phyloP scores from a whole-genome alignment of 2,329 filamentous ascomycete species.

The Curvularia sp. region DNA sequence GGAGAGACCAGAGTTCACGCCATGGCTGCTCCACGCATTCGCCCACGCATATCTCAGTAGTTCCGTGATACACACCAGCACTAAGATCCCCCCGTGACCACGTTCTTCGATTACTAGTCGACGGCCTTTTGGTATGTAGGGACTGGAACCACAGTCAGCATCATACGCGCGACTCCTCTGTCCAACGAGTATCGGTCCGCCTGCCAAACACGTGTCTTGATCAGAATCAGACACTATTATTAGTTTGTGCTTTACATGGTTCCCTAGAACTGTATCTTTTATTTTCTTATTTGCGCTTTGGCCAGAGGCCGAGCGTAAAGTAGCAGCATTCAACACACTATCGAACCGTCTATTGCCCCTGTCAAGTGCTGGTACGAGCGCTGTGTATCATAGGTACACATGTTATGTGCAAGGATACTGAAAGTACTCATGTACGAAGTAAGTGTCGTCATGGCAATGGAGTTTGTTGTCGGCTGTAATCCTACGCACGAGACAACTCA shows the following conservation, averaged over 20 bases:
- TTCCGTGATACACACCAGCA: background rate
- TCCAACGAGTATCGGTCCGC: background rate
- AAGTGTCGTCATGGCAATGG: background rate
- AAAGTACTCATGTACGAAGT: background rate
- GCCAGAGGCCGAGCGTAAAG: conserved; percentile 1
- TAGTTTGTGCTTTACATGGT: background rate
- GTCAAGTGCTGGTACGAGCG: background rate
- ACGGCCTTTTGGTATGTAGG: background rate
- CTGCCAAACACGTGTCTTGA: background rate
- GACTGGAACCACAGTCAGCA: background rate
- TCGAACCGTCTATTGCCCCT: background rate
- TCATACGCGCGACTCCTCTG: background rate
- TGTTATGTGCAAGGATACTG: conserved; percentile 3
- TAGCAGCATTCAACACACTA: background rate
- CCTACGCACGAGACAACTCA: background rate
- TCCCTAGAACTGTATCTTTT: background rate
- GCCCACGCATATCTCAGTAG: background rate
- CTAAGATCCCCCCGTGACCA: background rate
- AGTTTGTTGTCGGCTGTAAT: background rate
- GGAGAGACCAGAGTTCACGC: conserved; percentile 6
- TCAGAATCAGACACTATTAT: background rate
- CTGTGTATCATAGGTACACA: background rate
- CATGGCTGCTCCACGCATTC: background rate
- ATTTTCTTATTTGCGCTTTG: background rate
- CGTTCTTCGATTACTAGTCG: background rate